Evolutionary conservation across 2,329 filamentous ascomycete species (phyloP), one percentile per base, ranked within the genome.

Genomic region (Scedosporium apiospermum): DNA sequence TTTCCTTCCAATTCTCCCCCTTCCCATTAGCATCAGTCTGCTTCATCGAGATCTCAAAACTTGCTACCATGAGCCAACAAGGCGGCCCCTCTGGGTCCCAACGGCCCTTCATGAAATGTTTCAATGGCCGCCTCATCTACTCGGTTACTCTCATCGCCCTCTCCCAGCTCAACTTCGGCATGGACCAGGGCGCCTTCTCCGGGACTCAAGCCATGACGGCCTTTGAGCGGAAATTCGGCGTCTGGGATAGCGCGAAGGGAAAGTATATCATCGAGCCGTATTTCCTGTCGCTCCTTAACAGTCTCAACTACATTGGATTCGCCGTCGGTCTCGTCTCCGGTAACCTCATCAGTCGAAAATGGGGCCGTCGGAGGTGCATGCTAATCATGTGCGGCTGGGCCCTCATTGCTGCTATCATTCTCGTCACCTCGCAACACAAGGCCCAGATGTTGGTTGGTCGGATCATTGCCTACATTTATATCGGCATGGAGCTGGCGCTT

Each of bases 161-260:
- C 1, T 75, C 72, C 1, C 68, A 69, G 18, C 69, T 77, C 65
- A 77, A 76, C 65, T 77, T 75, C 70, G 74, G 74, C 61, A 74
- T 77, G 53, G 75, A 76, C 64, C 72, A 74, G 53, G 67, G 71
- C 57, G 74, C 69, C 7, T 74, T 75, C 66, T 67, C 70, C 7
- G 73, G 71, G 2, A 74, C 71, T 0, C 73, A 77, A 64, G 70
- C 75, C 21, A 76, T 77, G 75, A 67, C 69, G 18, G 65, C 72
- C 21, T 77, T 76, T 63, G 67, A 67, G 6, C 65, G 63, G 49
- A 68, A 72, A 44, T 76, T 76, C 62, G 74, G 74, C 18, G 65
- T 65, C 12, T 71, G 69, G 4, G 65, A 62, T 5, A 73, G 68
- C 41, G 41, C 41, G 10, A n/a, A 44, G n/a, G n/a, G 23, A 23